Percentiles rank a stretch among this genome's conserved stretches.
phyloP scores from a whole-genome alignment of 2,329 filamentous ascomycete genomes.

The Sordariomycetes sp. region DNA sequence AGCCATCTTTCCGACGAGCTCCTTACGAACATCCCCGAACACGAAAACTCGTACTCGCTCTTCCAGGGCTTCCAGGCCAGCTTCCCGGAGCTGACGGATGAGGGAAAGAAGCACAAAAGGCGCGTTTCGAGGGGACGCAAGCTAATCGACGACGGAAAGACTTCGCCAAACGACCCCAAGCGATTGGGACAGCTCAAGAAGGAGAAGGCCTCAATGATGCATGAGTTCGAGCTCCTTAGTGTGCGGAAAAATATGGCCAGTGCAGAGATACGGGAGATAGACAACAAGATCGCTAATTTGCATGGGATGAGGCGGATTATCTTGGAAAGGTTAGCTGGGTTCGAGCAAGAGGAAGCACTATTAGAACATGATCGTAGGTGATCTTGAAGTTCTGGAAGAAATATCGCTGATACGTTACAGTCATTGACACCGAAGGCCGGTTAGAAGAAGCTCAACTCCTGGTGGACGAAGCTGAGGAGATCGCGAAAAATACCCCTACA shows the following conservation, averaged over 20 bases:
- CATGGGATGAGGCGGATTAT: conserved; percentile 90
- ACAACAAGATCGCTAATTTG: conserved; percentile 91
- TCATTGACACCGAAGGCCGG: conserved; percentile 52
- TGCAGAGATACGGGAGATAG: conserved; percentile 90
- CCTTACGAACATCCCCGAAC: conserved; percentile 78
- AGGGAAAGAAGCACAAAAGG: conserved; percentile 61
- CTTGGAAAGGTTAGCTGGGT: conserved; percentile 70
- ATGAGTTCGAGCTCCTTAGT: conserved; percentile 81
- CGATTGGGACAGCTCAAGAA: conserved; percentile 66
- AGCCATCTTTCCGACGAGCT: conserved; percentile 86
- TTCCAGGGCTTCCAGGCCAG: conserved; percentile 96
- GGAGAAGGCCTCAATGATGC: conserved; percentile 71
- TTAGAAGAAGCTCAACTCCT: conserved; percentile 53
- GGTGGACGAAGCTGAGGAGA: conserved; percentile 47
- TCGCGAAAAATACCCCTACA: conserved; percentile 40
- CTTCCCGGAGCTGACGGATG: conserved; percentile 62
- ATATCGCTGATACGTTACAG: conserved; percentile 30
- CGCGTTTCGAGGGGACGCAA: conserved; percentile 68
- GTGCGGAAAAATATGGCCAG: conserved; percentile 97
- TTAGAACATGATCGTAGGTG: conserved; percentile 78
- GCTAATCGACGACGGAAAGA: conserved; percentile 57
- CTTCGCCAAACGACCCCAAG: conserved; percentile 36
- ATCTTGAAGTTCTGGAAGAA: not conserved
- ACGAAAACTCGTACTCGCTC: conserved; percentile 78
- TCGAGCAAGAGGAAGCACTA: conserved; percentile 86